Percentiles rank a stretch among this genome's conserved stretches.
These are phyloP conservation scores for Melanomma pulvis-pyrius DNA, from an alignment of 495 filamentous ascomycete species.

Conservation along the genomic window DNA sequence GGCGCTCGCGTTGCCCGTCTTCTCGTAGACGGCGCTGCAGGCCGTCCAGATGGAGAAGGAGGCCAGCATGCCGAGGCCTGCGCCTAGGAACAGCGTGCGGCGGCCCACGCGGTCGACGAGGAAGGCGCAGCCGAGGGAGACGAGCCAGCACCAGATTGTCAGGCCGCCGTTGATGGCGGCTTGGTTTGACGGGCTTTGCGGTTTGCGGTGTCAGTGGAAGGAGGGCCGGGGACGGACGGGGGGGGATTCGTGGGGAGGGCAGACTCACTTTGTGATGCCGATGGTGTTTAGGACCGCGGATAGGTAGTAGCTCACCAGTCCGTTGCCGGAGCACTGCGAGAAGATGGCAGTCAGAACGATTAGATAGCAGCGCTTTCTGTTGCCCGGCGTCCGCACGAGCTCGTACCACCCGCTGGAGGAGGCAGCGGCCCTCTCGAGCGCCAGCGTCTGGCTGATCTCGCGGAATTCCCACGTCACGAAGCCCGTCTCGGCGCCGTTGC, in stretches of 20 bases:
- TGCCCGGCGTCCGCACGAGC: not conserved
- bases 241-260: no score
- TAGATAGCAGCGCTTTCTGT: not conserved
- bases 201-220: no score
- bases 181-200: not conserved
- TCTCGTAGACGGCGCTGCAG: not conserved
- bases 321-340: not conserved
- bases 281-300: not conserved
- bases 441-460: not conserved
- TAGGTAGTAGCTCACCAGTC: constrained; percentile 2
- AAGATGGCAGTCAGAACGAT: not conserved
- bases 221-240: no score
- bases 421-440: not conserved
- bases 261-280: constrained; percentile 1
- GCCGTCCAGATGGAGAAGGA: not conserved
- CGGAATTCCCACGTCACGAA: not conserved
- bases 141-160: not conserved
- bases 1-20: not conserved
- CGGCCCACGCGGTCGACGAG: not conserved
- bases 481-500: not conserved
- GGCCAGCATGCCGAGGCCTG: not conserved
- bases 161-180: not conserved
- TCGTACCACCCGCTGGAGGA: not conserved
- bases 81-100: not conserved
- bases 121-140: not conserved